Conservation (phyloP, 495 filamentous ascomycete genomes). For the Penicillium salamii region DNA sequence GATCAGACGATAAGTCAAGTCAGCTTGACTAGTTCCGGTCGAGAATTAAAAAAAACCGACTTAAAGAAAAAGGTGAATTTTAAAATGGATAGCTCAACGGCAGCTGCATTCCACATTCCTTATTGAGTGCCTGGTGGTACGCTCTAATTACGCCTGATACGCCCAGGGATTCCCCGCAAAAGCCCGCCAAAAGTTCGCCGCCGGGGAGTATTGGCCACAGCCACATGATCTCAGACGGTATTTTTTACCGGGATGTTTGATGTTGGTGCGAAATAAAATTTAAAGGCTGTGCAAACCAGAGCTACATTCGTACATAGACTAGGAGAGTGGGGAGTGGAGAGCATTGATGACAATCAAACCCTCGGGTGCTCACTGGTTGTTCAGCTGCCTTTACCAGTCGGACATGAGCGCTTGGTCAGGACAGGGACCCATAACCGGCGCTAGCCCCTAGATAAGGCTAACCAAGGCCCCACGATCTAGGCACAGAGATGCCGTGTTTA, state of each 20-base stretch:
- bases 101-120: constrained; percentile 28
- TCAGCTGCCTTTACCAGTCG: background rate
- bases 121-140: constrained; percentile 13
- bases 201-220: constrained; percentile 10
- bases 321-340: constrained; percentile 1
- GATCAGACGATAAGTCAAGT: constrained; percentile 8
- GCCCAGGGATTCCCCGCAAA: constrained; percentile 35
- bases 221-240: constrained; percentile 7
- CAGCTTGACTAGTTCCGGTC: constrained; percentile 15
- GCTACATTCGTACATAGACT: constrained; percentile 2
- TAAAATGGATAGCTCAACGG: constrained; percentile 14
- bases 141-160: constrained; percentile 26
- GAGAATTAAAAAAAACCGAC: background rate
- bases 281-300: constrained; percentile 8
- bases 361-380: background rate
- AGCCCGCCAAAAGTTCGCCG: constrained; percentile 8
- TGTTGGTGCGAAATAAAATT: background rate
- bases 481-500: constrained; percentile 14
- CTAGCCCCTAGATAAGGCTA: background rate
- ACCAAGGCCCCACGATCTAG: constrained; percentile 18
- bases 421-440: background rate
- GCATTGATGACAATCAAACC: background rate
- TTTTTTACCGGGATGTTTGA: background rate
- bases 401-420: background rate
- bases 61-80: too few relatives aligned